phyloP scores from a whole-genome alignment of 306 rosid species.

The Begonia loranthoides region DNA sequence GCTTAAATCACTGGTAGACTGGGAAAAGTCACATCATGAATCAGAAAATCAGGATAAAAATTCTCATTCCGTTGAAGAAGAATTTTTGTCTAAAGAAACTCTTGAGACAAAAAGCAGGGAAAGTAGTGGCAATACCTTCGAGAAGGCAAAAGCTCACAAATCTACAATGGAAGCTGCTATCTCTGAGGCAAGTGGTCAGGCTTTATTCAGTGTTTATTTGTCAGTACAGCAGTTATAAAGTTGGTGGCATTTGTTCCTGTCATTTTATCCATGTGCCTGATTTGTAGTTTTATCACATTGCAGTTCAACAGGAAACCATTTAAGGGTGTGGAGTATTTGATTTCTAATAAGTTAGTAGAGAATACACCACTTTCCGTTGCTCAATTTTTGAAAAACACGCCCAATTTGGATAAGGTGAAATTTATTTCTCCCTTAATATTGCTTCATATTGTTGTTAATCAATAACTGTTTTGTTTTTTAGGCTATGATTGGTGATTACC shows the following conservation, averaged over 20 bases:
- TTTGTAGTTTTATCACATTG: slow-evolving; percentile 27
- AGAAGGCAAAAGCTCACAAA: slow-evolving; percentile 93
- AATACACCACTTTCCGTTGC: slow-evolving; percentile 78
- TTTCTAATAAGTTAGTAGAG: slow-evolving; percentile 81
- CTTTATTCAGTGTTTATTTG: slow-evolving; percentile 11
- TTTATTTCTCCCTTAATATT: slow-evolving; percentile 12
- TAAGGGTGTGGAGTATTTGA: slow-evolving; percentile 78
- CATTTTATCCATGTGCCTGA: slow-evolving; percentile 25
- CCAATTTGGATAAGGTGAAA: slow-evolving; percentile 78
- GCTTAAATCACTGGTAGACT: slow-evolving; percentile 91
- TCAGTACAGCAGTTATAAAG: slow-evolving; percentile 8
- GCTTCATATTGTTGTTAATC: slow-evolving; percentile 13
- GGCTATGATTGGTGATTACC: slow-evolving; percentile 91
- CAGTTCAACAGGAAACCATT: slow-evolving; percentile 91
- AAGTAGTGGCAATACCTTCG: slow-evolving; percentile 61
- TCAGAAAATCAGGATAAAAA: slow-evolving; percentile 36
- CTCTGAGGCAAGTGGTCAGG: slow-evolving; percentile 42
- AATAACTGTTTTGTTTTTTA: slow-evolving; percentile 25
- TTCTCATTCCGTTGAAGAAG: slow-evolving; percentile 30
- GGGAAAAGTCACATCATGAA: slow-evolving; percentile 69
- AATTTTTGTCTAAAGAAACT: slow-evolving; percentile 47
- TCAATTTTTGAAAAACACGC: slow-evolving; percentile 74
- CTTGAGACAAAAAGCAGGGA: slow-evolving; percentile 57
- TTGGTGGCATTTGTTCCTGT: too few relatives aligned
- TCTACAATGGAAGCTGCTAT: slow-evolving; percentile 94